phyloP scores from a whole-genome alignment of 2,329 filamentous ascomycete species.

The Arthrobotrys sphaeroides region DNA sequence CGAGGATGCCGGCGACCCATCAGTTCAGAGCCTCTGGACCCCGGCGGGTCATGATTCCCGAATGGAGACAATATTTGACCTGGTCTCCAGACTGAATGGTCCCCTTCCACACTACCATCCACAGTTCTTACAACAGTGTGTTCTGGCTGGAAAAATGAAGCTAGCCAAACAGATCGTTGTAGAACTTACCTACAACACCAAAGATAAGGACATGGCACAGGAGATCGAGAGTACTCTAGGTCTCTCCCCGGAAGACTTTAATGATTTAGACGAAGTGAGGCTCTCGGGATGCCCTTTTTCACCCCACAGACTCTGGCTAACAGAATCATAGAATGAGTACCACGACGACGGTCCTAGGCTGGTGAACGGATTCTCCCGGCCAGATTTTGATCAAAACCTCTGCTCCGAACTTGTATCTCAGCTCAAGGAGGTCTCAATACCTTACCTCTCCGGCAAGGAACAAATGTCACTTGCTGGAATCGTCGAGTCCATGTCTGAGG shows the following conservation, averaged over 20 bases:
- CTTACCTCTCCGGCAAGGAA: constrained; percentile 82
- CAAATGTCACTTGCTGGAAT: constrained; percentile 87
- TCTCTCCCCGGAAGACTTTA: constrained; percentile 65
- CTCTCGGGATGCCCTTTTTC: background rate
- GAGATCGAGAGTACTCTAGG: constrained; percentile 44
- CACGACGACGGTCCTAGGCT: constrained; percentile 25
- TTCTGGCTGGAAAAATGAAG: constrained; percentile 77
- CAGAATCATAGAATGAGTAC: constrained; percentile 54
- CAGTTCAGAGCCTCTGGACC: constrained; percentile 63
- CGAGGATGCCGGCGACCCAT: constrained; percentile 53
- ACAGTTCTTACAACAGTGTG: constrained; percentile 86
- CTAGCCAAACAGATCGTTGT: constrained; percentile 67
- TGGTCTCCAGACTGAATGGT: constrained; percentile 84
- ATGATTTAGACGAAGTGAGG: constrained; percentile 63
- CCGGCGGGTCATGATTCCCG: constrained; percentile 64
- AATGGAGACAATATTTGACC: constrained; percentile 77
- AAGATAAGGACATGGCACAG: constrained; percentile 33
- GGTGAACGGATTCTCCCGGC: constrained; percentile 47
- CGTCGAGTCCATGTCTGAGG: constrained; percentile 81
- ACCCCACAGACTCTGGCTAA: background rate
- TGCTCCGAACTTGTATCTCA: constrained; percentile 78
- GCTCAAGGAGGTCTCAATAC: constrained; percentile 76
- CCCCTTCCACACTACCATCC: constrained; percentile 91
- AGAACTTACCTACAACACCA: constrained; percentile 36
- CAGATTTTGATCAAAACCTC: constrained; percentile 73